Evolutionary conservation across 768 basidiomycete genomes (phyloP).

Genomic region (Peribolospora baueri): DNA sequence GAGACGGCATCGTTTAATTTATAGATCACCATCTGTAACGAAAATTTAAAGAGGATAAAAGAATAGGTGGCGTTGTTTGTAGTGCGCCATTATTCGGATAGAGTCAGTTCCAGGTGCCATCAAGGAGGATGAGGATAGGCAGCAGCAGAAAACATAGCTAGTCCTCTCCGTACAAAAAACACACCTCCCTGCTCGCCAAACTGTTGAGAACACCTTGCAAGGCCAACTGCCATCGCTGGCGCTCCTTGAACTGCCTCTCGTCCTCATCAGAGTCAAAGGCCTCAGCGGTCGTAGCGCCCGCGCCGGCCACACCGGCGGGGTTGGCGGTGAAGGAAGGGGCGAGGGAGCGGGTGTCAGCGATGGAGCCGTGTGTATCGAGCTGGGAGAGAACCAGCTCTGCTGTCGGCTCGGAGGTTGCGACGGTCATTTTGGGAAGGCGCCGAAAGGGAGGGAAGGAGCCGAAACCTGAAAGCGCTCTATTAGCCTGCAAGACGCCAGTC

Average conservation of each 20-base stretch:
- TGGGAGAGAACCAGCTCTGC: constrained; percentile 5
- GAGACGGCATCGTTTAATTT: constrained; percentile 49
- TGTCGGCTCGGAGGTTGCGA: no score
- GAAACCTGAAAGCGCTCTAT: no score
- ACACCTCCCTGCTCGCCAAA: constrained; percentile 55
- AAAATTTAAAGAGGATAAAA: not conserved
- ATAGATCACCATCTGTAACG: constrained; percentile 51
- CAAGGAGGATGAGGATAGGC: not conserved
- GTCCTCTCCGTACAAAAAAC: constrained; percentile 5
- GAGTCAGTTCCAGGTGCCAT: not conserved
- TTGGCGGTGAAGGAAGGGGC: constrained; percentile 9
- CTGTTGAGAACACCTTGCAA: constrained; percentile 84
- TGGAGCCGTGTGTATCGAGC: constrained; percentile 11
- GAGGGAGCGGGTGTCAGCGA: constrained; percentile 19
- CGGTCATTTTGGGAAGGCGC: no score
- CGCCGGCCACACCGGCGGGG: not conserved
- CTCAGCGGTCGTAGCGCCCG: not conserved
- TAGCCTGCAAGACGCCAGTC: no score
- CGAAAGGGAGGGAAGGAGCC: no score
- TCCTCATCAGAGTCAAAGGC: constrained; percentile 11
- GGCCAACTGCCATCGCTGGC: constrained; percentile 30
- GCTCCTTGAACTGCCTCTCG: not conserved
- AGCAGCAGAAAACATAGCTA: not conserved
- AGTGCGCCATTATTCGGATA: not conserved
- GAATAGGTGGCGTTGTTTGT: not conserved